These are phyloP conservation scores for Panus rudis DNA, from an alignment of 768 basidiomycete species.

Conservation along the genomic window DNA sequence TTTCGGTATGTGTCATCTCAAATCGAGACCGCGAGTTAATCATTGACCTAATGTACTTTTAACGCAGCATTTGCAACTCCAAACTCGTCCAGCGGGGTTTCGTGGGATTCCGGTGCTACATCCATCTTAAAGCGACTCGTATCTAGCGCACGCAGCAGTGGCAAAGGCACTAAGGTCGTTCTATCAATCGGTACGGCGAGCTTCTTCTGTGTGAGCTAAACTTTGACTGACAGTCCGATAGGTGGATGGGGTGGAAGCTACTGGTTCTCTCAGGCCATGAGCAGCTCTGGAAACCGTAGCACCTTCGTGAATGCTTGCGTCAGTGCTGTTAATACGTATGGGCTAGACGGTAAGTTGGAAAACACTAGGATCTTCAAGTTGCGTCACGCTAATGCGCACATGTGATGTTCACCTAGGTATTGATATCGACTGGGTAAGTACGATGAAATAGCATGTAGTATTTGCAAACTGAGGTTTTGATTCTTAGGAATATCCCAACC, in stretches of 20 bases:
- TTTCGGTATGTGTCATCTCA: constrained; percentile 36
- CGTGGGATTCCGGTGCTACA: constrained; percentile 44
- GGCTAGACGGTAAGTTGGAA: constrained; percentile 45
- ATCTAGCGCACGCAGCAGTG: constrained; percentile 44
- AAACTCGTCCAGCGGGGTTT: constrained; percentile 45
- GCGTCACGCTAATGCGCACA: background rate
- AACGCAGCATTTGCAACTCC: constrained; percentile 72
- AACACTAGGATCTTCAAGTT: background rate
- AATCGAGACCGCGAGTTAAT: constrained; percentile 4
- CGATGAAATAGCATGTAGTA: background rate
- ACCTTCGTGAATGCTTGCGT: constrained; percentile 53
- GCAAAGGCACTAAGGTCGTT: constrained; percentile 55
- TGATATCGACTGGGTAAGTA: constrained; percentile 53
- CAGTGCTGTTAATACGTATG: constrained; percentile 47
- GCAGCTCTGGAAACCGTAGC: constrained; percentile 40
- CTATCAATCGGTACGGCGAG: constrained; percentile 50
- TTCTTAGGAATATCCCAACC: constrained; percentile 65
- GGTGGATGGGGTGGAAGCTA: constrained; percentile 68
- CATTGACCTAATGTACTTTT: constrained; percentile 13
- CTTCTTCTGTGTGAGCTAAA: constrained; percentile 16
- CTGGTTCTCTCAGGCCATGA: constrained; percentile 56
- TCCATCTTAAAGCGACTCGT: constrained; percentile 53
- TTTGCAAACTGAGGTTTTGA: background rate
- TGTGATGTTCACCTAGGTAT: constrained; percentile 30
- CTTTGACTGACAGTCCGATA: constrained; percentile 10